Evolutionary conservation across 805 yeast species (phyloP).

Genomic region (Lachancea dasiensis): DNA sequence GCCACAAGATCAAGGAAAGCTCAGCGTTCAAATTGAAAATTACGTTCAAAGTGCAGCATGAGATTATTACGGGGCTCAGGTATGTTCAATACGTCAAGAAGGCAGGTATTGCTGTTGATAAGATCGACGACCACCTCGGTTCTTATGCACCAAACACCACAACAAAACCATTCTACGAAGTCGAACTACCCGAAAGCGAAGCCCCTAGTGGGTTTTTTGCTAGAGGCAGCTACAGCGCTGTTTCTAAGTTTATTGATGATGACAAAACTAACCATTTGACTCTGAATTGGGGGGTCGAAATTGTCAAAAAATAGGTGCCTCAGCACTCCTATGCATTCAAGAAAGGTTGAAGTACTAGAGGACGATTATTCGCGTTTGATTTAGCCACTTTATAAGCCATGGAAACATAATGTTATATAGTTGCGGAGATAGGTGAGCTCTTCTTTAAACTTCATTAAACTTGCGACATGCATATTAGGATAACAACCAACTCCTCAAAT

Average conservation of each 20-base stretch:
- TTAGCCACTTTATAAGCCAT: neutral
- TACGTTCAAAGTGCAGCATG: constrained; percentile 81
- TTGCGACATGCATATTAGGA: too few relatives aligned
- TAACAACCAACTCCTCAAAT: too few relatives aligned
- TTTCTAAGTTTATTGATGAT: constrained; percentile 80
- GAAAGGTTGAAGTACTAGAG: too few relatives aligned
- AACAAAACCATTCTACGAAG: constrained; percentile 72
- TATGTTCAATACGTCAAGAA: constrained; percentile 81
- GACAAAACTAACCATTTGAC: constrained; percentile 68
- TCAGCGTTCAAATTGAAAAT: constrained; percentile 66
- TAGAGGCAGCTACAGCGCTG: constrained; percentile 78
- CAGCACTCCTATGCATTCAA: too few relatives aligned
- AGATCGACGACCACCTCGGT: constrained; percentile 81
- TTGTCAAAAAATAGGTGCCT: constrained; percentile 48
- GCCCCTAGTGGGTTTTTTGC: constrained; percentile 90
- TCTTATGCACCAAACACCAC: constrained; percentile 84
- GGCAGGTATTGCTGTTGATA: constrained; percentile 82
- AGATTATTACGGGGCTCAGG: constrained; percentile 83
- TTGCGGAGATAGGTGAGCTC: neutral
- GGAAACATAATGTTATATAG: neutral
- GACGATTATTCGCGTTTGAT: too few relatives aligned
- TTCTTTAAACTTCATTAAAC: too few relatives aligned
- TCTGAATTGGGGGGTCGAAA: constrained; percentile 81
- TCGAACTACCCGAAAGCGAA: constrained; percentile 59
- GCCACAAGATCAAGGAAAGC: constrained; percentile 74